A percentile compares a stretch with the other conserved stretches of the same genome.
Evolutionary conservation across 2,329 filamentous ascomycete species (phyloP).

Genomic region (Aphanocladium album): DNA sequence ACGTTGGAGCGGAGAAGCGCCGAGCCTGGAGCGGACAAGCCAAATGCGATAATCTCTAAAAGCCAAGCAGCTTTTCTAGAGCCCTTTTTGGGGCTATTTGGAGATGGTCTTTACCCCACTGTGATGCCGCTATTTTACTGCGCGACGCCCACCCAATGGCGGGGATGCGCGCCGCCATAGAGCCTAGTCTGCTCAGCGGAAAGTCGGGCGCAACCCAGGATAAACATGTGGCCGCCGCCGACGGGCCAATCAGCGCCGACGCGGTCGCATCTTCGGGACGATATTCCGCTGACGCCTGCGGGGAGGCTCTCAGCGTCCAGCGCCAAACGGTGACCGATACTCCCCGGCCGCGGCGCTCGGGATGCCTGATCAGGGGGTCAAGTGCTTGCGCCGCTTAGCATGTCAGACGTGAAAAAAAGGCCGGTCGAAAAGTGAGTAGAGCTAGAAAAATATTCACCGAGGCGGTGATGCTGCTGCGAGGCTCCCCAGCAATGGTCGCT

Average conservation of each 20-base stretch:
- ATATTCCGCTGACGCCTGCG: slow-evolving; percentile 5
- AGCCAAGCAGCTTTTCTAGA: neutral
- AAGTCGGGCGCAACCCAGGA: neutral
- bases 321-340: neutral
- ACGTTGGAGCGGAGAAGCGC: neutral
- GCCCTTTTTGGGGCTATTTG: neutral
- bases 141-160: neutral
- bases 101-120: neutral
- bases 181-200: neutral
- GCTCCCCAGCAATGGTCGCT: neutral
- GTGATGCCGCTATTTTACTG: neutral
- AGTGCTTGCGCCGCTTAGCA: neutral
- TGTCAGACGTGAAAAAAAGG: neutral
- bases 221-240: neutral
- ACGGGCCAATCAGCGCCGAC: neutral
- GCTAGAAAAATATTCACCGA: neutral
- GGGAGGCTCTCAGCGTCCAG: neutral
- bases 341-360: neutral
- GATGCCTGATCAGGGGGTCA: neutral
- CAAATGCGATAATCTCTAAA: neutral
- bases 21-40: neutral
- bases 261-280: slow-evolving; percentile 5
- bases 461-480: neutral
- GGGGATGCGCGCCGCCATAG: neutral
- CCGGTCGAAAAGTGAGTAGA: neutral